Percentiles rank a stretch among this genome's conserved stretches.
These are phyloP conservation scores for Middelhovenomyces tepae DNA, from an alignment of 805 yeast species.

Conservation along the genomic window DNA sequence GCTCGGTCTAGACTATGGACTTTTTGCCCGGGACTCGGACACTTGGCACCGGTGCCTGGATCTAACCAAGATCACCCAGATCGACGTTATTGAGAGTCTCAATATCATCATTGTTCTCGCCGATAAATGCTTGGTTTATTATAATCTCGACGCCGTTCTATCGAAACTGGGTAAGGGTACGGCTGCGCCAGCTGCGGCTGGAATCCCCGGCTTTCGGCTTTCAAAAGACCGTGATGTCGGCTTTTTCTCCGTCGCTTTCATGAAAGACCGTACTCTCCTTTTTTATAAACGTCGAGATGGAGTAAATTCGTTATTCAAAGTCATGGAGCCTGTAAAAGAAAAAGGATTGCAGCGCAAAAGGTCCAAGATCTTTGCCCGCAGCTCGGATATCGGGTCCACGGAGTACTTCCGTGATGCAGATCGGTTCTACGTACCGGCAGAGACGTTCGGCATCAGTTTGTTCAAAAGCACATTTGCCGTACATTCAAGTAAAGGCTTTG, in stretches of 20 bases:
- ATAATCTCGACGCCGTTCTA: slow-evolving; percentile 53
- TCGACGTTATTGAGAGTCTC: slow-evolving; percentile 51
- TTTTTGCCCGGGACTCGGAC: slow-evolving; percentile 23
- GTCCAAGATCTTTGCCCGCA: slow-evolving; percentile 19
- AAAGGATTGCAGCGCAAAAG: slow-evolving; percentile 21
- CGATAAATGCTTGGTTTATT: slow-evolving; percentile 50
- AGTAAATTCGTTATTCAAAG: slow-evolving; percentile 46
- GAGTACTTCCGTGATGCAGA: slow-evolving; percentile 38
- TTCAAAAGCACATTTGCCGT: slow-evolving; percentile 60
- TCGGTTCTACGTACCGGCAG: slow-evolving; percentile 44
- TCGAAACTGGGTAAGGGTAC: slow-evolving; percentile 2
- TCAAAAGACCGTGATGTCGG: slow-evolving; percentile 36
- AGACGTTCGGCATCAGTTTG: slow-evolving; percentile 50
- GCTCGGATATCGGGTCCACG: slow-evolving; percentile 20
- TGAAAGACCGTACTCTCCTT: slow-evolving; percentile 51
- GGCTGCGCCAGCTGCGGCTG: background rate
- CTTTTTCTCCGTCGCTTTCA: slow-evolving; percentile 61
- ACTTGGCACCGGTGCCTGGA: slow-evolving; percentile 54
- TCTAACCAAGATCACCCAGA: slow-evolving; percentile 43
- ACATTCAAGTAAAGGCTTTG: slow-evolving; percentile 59
- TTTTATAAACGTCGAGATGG: slow-evolving; percentile 48
- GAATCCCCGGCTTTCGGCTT: slow-evolving; percentile 35
- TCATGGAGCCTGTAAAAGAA: slow-evolving; percentile 45
- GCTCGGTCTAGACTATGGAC: slow-evolving; percentile 18
- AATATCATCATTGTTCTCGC: slow-evolving; percentile 51